Conservation (phyloP, 2,329 filamentous ascomycete genomes). For the Fusarium gaditjirri region DNA sequence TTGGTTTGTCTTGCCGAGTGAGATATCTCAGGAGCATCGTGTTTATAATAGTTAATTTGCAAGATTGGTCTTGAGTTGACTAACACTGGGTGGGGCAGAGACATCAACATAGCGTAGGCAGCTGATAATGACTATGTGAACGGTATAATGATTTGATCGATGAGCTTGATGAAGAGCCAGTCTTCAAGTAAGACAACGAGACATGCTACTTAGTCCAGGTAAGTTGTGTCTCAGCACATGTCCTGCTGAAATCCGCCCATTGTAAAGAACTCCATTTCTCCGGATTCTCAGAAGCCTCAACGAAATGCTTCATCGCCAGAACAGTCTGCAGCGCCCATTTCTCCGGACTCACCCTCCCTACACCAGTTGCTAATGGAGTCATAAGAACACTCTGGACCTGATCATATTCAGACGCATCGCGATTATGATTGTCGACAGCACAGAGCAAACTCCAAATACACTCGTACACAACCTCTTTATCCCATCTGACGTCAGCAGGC, state of each 20-base stretch:
- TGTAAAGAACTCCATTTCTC: conserved; percentile 54
- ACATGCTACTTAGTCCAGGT: conserved; percentile 3
- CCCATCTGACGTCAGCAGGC: conserved; percentile 57
- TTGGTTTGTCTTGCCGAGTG: no score
- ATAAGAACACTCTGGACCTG: conserved; percentile 59
- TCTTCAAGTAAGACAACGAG: no score
- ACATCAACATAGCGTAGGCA: no score
- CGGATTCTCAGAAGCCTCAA: conserved; percentile 57
- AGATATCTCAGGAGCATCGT: no score
- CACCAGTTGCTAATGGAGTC: conserved; percentile 63
- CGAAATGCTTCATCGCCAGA: conserved; percentile 62
- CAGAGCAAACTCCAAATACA: conserved; percentile 63
- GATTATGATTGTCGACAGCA: conserved; percentile 60
- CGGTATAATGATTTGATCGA: no score
- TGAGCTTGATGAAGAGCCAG: no score
- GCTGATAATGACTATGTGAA: no score
- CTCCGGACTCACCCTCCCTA: conserved; percentile 56
- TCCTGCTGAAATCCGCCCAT: conserved; percentile 46
- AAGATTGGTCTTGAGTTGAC: no score
- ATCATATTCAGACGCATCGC: conserved; percentile 19
- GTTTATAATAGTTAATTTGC: no score
- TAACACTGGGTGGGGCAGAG: no score
- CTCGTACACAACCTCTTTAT: conserved; percentile 64
- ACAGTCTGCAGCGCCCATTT: conserved; percentile 62
- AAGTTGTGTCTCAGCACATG: conserved; percentile 16